Conservation (phyloP, 2,329 filamentous ascomycete genomes). For the Neonectria hederae region DNA sequence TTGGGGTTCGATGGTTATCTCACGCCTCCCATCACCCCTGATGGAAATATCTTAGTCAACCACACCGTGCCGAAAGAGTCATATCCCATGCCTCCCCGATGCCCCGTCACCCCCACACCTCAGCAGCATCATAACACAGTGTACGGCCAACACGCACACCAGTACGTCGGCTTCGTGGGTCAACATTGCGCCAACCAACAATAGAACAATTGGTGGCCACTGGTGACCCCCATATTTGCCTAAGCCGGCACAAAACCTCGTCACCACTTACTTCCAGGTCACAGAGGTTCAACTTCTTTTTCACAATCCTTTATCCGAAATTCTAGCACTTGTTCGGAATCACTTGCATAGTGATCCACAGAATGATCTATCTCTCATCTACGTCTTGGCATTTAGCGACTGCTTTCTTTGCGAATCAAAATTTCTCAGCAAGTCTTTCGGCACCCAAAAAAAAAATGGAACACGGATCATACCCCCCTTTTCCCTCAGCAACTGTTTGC, state of each 20-base stretch:
- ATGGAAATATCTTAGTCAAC: constrained; percentile 66
- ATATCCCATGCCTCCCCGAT: constrained; percentile 61
- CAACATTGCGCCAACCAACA: constrained; percentile 56
- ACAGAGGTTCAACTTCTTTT: constrained; percentile 19
- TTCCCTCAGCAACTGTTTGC: constrained; percentile 40
- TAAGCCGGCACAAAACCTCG: constrained; percentile 18
- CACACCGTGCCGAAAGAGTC: constrained; percentile 57
- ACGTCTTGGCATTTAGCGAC: constrained; percentile 60
- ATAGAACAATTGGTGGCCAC: constrained; percentile 42
- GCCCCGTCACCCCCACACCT: constrained; percentile 71
- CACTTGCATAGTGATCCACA: constrained; percentile 44
- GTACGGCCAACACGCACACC: constrained; percentile 48
- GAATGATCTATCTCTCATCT: constrained; percentile 47
- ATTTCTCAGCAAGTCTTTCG: constrained; percentile 49
- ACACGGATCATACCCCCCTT: constrained; percentile 50
- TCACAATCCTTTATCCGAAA: constrained; percentile 33
- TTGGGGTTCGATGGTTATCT: constrained; percentile 78
- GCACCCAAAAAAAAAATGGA: constrained; percentile 53
- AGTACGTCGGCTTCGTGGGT: constrained; percentile 51
- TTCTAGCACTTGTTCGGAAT: constrained; percentile 44
- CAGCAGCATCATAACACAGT: constrained; percentile 51
- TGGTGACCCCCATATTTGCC: neutral
- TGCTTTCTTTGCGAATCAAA: constrained; percentile 47
- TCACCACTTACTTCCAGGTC: constrained; percentile 14
- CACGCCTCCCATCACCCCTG: constrained; percentile 87